Percentiles rank a stretch among this genome's conserved stretches.
These are phyloP conservation scores for Sclerotiophoma versabilis DNA, from an alignment of 2,329 filamentous ascomycete genomes.

Conservation along the genomic window DNA sequence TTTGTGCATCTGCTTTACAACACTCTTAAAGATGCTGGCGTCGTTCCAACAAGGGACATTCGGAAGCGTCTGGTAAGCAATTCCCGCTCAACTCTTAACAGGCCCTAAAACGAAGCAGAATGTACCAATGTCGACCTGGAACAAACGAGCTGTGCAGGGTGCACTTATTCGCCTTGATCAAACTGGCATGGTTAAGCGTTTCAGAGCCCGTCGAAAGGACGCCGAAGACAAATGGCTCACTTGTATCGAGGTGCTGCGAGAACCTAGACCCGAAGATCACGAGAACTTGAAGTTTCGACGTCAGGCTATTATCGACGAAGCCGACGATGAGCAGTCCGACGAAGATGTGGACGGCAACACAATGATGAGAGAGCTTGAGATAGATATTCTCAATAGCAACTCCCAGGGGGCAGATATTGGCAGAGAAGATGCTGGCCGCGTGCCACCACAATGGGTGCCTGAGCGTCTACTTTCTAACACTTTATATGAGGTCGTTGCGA, in stretches of 20 bases:
- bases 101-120: conserved; percentile 33
- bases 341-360: conserved; percentile 41
- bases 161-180: conserved; percentile 51
- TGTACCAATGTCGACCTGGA: conserved; percentile 44
- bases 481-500: conserved; percentile 58
- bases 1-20: conserved; percentile 59
- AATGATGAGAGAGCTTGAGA: conserved; percentile 42
- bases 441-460: conserved; percentile 62
- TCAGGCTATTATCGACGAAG: conserved; percentile 20
- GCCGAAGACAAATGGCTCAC: conserved; percentile 38
- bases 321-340: conserved; percentile 33
- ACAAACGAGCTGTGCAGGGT: conserved; percentile 49
- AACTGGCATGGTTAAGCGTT: conserved; percentile 50
- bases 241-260: conserved; percentile 53
- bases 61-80: conserved; percentile 55
- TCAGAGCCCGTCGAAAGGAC: conserved; percentile 42
- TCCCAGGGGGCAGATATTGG: conserved; percentile 24
- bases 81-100: no score
- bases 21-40: conserved; percentile 57
- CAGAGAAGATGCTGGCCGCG: conserved; percentile 37
- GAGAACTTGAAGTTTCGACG: conserved; percentile 43
- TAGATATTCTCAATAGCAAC: conserved; percentile 34
- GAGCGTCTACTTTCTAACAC: conserved; percentile 61
- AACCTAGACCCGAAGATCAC: conserved; percentile 44
- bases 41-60: conserved; percentile 62